Percentiles rank a stretch among this genome's conserved stretches.
Conservation (phyloP, 2,329 filamentous ascomycete species). For the Trichophyton rubrum region DNA sequence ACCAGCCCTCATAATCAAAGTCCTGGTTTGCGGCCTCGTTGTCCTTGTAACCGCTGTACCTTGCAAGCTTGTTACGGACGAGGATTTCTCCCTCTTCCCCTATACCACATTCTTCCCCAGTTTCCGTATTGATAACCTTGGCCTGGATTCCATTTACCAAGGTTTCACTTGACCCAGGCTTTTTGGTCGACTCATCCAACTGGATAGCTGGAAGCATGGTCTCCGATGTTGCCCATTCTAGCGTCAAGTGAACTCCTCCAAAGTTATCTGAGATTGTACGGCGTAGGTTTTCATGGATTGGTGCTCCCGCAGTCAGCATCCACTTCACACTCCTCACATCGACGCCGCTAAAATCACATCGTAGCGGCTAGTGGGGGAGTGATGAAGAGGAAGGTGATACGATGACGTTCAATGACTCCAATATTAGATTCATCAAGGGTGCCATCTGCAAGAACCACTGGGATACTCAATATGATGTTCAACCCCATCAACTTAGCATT, state of each 20-base stretch:
- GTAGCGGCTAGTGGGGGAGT: conserved; percentile 17
- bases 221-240: conserved; percentile 19
- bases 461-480: conserved; percentile 20
- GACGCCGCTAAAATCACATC: conserved; percentile 9
- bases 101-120: conserved; percentile 12
- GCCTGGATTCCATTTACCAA: conserved; percentile 7
- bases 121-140: conserved; percentile 15
- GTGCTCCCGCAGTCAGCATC: conserved; percentile 18
- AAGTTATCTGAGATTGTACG: conserved; percentile 14
- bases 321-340: conserved; percentile 18
- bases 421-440: conserved; percentile 14
- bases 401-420: conserved; percentile 14
- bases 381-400: conserved; percentile 18
- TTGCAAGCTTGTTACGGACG: conserved; percentile 14
- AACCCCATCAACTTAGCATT: conserved; percentile 19
- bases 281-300: conserved; percentile 17
- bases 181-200: conserved; percentile 12
- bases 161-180: conserved; percentile 16
- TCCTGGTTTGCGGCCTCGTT: conserved; percentile 46
- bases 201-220: conserved; percentile 19
- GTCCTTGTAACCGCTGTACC: conserved; percentile 48
- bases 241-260: conserved; percentile 13
- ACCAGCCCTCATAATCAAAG: conserved; percentile 58
- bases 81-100: conserved; percentile 16
- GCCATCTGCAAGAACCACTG: conserved; percentile 16